Evolutionary conservation across 2,329 filamentous ascomycete genomes (phyloP), one percentile per base, ranked within the genome.

Genomic region (Penicillium sp.): DNA sequence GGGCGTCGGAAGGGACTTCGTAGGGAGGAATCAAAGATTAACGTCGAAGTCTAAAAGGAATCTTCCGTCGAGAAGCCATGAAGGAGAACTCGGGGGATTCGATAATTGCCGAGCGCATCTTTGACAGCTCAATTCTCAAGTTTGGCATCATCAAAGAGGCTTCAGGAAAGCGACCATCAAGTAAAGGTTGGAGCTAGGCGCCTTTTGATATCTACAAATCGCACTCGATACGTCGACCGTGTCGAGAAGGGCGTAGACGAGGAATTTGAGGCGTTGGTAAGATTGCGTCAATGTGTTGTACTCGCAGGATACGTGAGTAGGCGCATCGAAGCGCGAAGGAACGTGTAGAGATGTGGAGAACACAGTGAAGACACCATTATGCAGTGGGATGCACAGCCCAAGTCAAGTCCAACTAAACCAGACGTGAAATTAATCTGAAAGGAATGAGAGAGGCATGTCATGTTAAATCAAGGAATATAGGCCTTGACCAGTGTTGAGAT

Each of bases 391-490:
- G 31, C 21, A 22, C 22, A 4, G 5, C 37, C 32, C 34, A 33
- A 34, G 28, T 5, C 19, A 39, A 45, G 35, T 37, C 37, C 50
- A 41, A 41, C 19, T 19, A 38, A 38, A 43, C 28, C 19, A 45
- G 49, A 44, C 2, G 48, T 48, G 45, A 51, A 31, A 43, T 24
- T 13, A 37, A 55, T 29, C 42, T 45, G 35, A 57, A 47, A 39
- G 31, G 45, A 53, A 48, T 35, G 22, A 17, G 22, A 49, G 43
- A 45, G 43, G 44, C 32, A 51, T 56, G 50, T 45, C 54, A 64
- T 59, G 57, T 56, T 56, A 56, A 58, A 61, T 43, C 46, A 45
- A 49, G 32, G 33, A 54, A 52, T 37, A 47, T 49, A 57, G 32
- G 32, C 24, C 45, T 34, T 19, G 17, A 26, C 29, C 17, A n/a